Evolutionary conservation across 1,139 yeast species (phyloP).

Genomic region (Yamadazyma blattariae): DNA sequence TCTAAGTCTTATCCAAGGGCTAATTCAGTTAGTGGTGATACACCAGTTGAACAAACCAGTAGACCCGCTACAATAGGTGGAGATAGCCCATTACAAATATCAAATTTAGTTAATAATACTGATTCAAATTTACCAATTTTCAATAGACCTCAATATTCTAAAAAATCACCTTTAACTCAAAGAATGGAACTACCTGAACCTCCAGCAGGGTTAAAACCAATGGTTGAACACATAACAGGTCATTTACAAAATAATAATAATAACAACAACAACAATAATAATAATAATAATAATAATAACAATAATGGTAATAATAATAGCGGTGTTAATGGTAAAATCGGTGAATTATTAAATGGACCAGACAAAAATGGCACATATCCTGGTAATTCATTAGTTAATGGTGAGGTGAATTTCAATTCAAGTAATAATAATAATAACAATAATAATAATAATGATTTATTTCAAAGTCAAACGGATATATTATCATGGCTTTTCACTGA

Average conservation of each 20-base stretch:
- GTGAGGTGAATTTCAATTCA: not conserved
- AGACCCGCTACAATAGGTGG: slow-evolving; percentile 1
- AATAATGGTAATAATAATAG: no score
- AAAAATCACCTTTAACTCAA: not conserved
- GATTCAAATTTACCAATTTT: slow-evolving; percentile 5
- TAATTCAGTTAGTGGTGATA: not conserved
- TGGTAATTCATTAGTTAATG: not conserved
- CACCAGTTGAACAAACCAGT: not conserved
- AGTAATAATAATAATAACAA: not conserved
- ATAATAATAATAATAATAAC: no score
- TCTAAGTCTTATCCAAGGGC: not conserved
- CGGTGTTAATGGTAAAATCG: not conserved
- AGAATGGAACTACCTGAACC: not conserved
- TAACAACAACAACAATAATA: no score
- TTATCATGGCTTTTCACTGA: slow-evolving; percentile 41
- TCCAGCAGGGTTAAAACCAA: slow-evolving; percentile 1
- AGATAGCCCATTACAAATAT: slow-evolving; percentile 19
- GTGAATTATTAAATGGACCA: not conserved
- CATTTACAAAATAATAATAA: no score
- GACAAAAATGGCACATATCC: not conserved
- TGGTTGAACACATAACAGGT: not conserved
- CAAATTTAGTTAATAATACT: slow-evolving; percentile 17
- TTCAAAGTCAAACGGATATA: slow-evolving; percentile 33
- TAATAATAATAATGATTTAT: not conserved
- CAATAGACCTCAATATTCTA: not conserved